Conservation (phyloP, 2,329 filamentous ascomycete genomes). For the Boeremia lycopersici region DNA sequence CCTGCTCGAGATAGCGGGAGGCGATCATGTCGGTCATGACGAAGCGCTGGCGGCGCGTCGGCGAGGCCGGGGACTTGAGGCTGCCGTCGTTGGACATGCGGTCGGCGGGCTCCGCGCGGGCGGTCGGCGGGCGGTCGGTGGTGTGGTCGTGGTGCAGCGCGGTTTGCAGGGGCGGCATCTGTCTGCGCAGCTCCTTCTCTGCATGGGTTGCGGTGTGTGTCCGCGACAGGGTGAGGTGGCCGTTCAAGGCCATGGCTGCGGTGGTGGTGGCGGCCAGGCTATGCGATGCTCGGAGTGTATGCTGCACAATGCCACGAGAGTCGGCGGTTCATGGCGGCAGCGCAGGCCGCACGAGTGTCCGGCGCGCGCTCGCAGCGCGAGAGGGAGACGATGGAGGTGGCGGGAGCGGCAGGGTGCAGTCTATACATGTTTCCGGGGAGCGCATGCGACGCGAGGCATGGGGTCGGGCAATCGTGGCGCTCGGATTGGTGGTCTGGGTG, state of each 20-base stretch:
- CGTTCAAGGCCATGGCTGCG: slow-evolving; percentile 18
- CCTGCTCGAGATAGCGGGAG: slow-evolving; percentile 79
- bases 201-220: slow-evolving; percentile 21
- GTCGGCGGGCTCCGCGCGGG: slow-evolving; percentile 20
- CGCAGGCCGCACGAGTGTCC: slow-evolving; percentile 25
- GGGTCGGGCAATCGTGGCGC: slow-evolving; percentile 1
- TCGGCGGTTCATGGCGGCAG: slow-evolving; percentile 28
- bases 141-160: slow-evolving; percentile 26
- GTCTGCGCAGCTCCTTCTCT: slow-evolving; percentile 38
- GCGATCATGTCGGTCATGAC: slow-evolving; percentile 71
- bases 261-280: background rate
- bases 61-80: slow-evolving; percentile 28
- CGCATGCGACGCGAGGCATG: slow-evolving; percentile 6
- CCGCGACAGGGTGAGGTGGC: slow-evolving; percentile 14
- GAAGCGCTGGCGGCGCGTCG: slow-evolving; percentile 59
- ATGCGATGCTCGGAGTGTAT: slow-evolving; percentile 15
- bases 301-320: slow-evolving; percentile 16
- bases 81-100: slow-evolving; percentile 13
- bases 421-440: slow-evolving; percentile 30
- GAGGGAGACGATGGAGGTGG: slow-evolving; percentile 12
- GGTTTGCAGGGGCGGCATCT: slow-evolving; percentile 35
- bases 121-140: slow-evolving; percentile 17
- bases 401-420: slow-evolving; percentile 4
- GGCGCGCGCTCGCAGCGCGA: slow-evolving; percentile 23
- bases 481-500: background rate